Base-by-base conservation (phyloP, 257 asterid species). In the Petrea volubilis region DNA sequence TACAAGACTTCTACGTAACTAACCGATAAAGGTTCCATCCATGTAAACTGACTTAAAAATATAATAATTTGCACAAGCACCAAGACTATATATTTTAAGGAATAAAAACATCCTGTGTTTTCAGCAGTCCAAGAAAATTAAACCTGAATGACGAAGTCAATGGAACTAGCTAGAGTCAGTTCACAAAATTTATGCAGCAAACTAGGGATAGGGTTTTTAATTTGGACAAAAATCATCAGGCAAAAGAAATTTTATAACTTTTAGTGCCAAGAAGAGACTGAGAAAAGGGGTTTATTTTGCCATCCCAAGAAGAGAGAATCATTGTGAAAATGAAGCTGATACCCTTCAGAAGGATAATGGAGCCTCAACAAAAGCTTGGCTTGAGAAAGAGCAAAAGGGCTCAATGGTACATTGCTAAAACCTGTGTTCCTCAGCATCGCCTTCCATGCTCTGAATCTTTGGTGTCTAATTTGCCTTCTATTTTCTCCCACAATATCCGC, bases 321-420 rank as follows among this genome's bases (percentile, higher is more conserved):
- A 38, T 78, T 81, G 11, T 78, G 69, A 28, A 86, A 62, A 13
- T 83, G 91, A 1, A 95, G 98, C 69, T 88, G 95, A 64, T 92
- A 95, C 0, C 99, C 99, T 24, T 95, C 98, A 0, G 96, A 95
- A 33, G 99, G 99, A 70, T 95, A 95, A 76, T 95, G 99, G 29
- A 95, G 95, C 65, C 97, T 83, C 29, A 95, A 57, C 20, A 95
- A 68, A 23, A 95, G 86, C 79, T 87, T 92, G 1, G 99, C 99
- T 50, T 95, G 99, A 2, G 99, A 92, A 3, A 90, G 75, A 0
- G 99, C 98, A 41, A 85, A 92, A 0, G 90, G 85, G 78, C 98
- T 92, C 63, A 95, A 74, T 1, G 91, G 81, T 11, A 88, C 83
- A 66, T 83, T 85, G n/a, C 57, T 55, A 64, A 95, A 95, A 0